These are phyloP conservation scores for Peronosclerospora sorghi DNA, from an alignment of 352 stramenopile genomes.

Conservation along the genomic window DNA sequence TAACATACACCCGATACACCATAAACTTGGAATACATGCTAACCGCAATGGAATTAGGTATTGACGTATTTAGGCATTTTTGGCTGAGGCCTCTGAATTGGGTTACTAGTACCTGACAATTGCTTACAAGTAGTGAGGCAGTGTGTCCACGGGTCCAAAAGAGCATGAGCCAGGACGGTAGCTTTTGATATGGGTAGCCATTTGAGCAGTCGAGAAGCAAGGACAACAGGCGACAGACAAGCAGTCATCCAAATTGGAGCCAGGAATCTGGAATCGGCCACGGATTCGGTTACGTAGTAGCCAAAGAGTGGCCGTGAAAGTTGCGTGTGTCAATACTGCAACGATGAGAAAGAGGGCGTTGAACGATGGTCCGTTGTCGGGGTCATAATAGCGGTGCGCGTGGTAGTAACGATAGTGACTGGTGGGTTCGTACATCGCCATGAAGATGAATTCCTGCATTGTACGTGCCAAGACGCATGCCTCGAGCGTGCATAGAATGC, in stretches of 20 bases:
- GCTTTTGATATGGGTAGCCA: slow-evolving; percentile 50
- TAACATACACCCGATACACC: too few species aligned
- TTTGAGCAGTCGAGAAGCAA: slow-evolving; percentile 49
- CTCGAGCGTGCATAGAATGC: slow-evolving; percentile 10
- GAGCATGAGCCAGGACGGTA: slow-evolving; percentile 37
- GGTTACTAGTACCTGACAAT: too few species aligned
- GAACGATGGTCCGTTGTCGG: slow-evolving; percentile 9
- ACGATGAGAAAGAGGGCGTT: slow-evolving; percentile 13
- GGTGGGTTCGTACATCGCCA: slow-evolving; percentile 9
- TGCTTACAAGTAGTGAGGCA: slow-evolving; percentile 25
- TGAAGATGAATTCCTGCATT: slow-evolving; percentile 12
- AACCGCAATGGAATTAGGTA: too few species aligned
- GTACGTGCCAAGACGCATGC: slow-evolving; percentile 5
- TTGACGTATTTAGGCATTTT: too few species aligned
- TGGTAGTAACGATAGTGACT: slow-evolving; percentile 14
- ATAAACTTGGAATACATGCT: too few species aligned
- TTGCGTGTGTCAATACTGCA: slow-evolving; percentile 9
- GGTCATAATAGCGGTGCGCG: slow-evolving; percentile 5
- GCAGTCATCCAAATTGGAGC: slow-evolving; percentile 26
- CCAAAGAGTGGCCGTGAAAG: slow-evolving; percentile 19
- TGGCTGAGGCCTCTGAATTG: too few species aligned
- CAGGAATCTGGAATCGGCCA: slow-evolving; percentile 39
- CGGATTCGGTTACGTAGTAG: slow-evolving; percentile 29
- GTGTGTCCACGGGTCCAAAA: slow-evolving; percentile 38
- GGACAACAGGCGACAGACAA: slow-evolving; percentile 25